These are phyloP conservation scores for Erythrobasidium hasegawianum DNA, from an alignment of 1,284 basidiomycete genomes.

Conservation along the genomic window DNA sequence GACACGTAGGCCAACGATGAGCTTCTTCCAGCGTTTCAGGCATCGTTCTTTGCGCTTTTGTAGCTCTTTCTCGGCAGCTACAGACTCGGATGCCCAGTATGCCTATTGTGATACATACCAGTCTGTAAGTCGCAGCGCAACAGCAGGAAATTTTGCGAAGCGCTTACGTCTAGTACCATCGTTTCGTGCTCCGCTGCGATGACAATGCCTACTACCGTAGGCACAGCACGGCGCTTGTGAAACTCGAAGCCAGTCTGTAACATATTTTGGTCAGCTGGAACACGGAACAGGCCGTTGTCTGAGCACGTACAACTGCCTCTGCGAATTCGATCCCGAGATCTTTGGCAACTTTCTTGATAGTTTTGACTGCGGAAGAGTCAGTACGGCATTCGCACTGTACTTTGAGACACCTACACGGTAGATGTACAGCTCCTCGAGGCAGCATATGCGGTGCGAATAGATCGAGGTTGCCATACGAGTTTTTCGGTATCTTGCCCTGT, in stretches of 20 bases:
- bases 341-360: slow-evolving; percentile 80
- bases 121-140: slow-evolving; percentile 4
- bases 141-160: not conserved
- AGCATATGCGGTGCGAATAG: slow-evolving; percentile 93
- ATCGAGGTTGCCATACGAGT: slow-evolving; percentile 96
- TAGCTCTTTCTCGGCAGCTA: slow-evolving; percentile 70
- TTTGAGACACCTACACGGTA: slow-evolving; percentile 66
- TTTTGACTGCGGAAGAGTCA: slow-evolving; percentile 61
- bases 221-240: slow-evolving; percentile 79
- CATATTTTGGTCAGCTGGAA: slow-evolving; percentile 6
- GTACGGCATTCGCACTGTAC: slow-evolving; percentile 10
- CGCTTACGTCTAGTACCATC: slow-evolving; percentile 67
- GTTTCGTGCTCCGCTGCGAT: slow-evolving; percentile 75
- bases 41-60: slow-evolving; percentile 73
- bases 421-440: slow-evolving; percentile 76
- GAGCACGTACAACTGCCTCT: slow-evolving; percentile 74
- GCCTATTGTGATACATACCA: slow-evolving; percentile 53
- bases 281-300: not conserved
- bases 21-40: slow-evolving; percentile 80
- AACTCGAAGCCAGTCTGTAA: slow-evolving; percentile 88
- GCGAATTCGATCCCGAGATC: slow-evolving; percentile 83
- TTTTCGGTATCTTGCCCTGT: slow-evolving; percentile 87
- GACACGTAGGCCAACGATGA: slow-evolving; percentile 83
- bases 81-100: slow-evolving; percentile 74
- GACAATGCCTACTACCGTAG: slow-evolving; percentile 81